A percentile compares a stretch with the other conserved stretches of the same genome.
Conservation (phyloP, 2,329 filamentous ascomycete genomes). For the Verticillium isaacii region DNA sequence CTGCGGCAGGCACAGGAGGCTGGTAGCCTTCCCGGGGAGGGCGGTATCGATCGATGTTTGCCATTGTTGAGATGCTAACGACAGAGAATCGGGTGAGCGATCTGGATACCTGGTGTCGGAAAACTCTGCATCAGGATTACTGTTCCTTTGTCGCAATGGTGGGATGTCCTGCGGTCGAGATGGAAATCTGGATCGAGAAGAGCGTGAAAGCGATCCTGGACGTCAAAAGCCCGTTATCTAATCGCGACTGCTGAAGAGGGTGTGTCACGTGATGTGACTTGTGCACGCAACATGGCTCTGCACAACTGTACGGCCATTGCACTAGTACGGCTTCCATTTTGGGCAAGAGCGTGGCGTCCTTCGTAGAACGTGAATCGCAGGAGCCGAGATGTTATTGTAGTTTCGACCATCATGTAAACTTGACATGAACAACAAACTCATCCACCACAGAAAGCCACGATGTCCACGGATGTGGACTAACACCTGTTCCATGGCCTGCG, state of each 20-base stretch:
- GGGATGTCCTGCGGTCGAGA: constrained; percentile 8
- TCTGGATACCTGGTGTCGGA: constrained; percentile 4
- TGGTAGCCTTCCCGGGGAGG: constrained; percentile 54
- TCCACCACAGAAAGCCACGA: no score
- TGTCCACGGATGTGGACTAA: no score
- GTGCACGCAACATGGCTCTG: no score
- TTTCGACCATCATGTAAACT: no score
- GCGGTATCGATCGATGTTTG: constrained; percentile 56
- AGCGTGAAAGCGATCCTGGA: background rate
- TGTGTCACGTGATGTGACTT: background rate
- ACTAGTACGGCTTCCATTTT: no score
- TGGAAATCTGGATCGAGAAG: constrained; percentile 2
- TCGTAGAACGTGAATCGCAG: no score
- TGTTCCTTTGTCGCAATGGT: constrained; percentile 1
- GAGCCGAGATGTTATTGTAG: no score
- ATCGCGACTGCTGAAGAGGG: constrained; percentile 6
- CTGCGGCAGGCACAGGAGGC: constrained; percentile 40
- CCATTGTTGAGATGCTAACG: constrained; percentile 34
- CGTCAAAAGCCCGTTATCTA: constrained; percentile 17
- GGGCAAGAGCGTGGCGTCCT: no score
- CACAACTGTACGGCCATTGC: no score
- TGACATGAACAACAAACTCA: no score
- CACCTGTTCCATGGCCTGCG: no score
- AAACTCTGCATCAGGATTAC: constrained; percentile 1
- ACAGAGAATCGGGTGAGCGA: background rate